phyloP scores from a whole-genome alignment of 2,329 filamentous ascomycete genomes.

The Dactylonectria estremocensis region DNA sequence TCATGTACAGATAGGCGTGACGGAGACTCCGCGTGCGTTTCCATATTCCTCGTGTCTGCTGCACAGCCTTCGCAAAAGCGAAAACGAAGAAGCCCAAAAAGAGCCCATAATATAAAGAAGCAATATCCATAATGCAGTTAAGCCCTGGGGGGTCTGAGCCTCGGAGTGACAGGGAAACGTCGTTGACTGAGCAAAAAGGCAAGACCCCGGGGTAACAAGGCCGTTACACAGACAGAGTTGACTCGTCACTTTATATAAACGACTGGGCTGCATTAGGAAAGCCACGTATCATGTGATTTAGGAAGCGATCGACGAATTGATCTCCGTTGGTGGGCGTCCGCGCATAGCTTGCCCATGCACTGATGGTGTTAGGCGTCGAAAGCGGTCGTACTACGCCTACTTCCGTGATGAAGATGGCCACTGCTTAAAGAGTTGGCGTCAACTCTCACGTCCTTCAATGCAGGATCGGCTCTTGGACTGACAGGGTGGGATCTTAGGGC shows the following conservation, averaged over 20 bases:
- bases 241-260: not conserved
- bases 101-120: conserved; percentile 45
- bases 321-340: not conserved
- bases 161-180: not conserved
- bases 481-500: too few species aligned
- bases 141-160: not conserved
- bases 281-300: not conserved
- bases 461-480: too few species aligned
- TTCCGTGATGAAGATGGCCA: not conserved
- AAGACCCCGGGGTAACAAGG: not conserved
- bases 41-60: conserved; percentile 43
- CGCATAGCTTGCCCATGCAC: not conserved
- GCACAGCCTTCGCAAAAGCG: conserved; percentile 41
- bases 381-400: not conserved
- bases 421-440: not conserved
- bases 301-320: not conserved
- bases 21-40: conserved; percentile 34
- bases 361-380: not conserved
- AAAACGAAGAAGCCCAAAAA: conserved; percentile 49
- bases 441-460: not conserved
- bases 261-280: not conserved
- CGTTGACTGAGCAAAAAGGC: not conserved
- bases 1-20: conserved; percentile 48
- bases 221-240: not conserved
- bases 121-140: conserved; percentile 34